phyloP scores from a whole-genome alignment of 2,329 filamentous ascomycete genomes.

The Penicillium sp. region DNA sequence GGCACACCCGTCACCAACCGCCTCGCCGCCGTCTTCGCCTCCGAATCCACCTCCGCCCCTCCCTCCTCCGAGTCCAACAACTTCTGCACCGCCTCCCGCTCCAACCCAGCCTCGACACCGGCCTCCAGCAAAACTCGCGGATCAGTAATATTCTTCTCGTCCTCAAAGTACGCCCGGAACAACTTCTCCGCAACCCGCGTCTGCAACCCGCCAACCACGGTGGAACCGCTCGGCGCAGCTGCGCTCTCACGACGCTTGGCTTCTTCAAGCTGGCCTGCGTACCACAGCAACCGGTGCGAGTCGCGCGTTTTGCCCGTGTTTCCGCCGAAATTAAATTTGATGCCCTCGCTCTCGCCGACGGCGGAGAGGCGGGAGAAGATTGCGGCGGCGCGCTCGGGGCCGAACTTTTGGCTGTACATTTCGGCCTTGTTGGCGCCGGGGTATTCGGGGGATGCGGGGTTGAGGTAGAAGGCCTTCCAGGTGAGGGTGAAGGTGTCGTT shows the following conservation, averaged over 20 bases:
- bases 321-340: conserved; percentile 71
- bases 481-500: conserved; percentile 70
- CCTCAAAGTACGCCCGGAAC: conserved; percentile 68
- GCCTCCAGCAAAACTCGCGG: conserved; percentile 55
- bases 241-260: conserved; percentile 4
- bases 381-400: conserved; percentile 59
- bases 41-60: conserved; percentile 58
- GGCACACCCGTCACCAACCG: conserved; percentile 69
- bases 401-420: conserved; percentile 65
- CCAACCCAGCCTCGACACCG: conserved; percentile 57
- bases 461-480: conserved; percentile 81
- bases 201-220: conserved; percentile 52
- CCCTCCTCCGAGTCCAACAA: conserved; percentile 59
- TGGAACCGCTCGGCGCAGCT: not conserved
- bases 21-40: conserved; percentile 55
- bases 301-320: conserved; percentile 76
- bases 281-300: conserved; percentile 73
- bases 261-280: conserved; percentile 59
- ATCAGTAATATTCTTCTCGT: conserved; percentile 64
- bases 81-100: conserved; percentile 52
- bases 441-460: conserved; percentile 61
- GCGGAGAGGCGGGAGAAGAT: conserved; percentile 60
- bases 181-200: conserved; percentile 62
- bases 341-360: conserved; percentile 66
- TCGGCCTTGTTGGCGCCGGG: conserved; percentile 55